These are phyloP conservation scores for Taiozyma sp. DNA, from an alignment of 1,139 yeast genomes.

Conservation along the genomic window DNA sequence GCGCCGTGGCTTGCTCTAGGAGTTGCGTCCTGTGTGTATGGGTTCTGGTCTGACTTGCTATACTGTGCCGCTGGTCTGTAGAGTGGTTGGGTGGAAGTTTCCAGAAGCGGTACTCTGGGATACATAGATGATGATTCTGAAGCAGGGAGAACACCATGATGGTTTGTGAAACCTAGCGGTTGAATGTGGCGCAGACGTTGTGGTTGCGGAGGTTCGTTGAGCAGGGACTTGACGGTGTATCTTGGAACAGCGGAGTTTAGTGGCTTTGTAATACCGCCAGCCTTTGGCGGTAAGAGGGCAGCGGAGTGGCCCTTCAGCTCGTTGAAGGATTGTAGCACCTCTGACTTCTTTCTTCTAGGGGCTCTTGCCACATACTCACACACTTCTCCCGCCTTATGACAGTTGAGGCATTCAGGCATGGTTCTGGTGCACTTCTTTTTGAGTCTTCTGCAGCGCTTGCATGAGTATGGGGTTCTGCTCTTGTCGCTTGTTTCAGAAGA, in stretches of 20 bases:
- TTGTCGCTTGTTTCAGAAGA: background rate
- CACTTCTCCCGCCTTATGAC: slow-evolving; percentile 31
- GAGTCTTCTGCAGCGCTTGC: slow-evolving; percentile 37
- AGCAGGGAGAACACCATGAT: background rate
- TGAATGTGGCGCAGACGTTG: background rate
- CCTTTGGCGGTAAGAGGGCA: background rate
- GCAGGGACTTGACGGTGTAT: background rate
- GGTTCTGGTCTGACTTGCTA: background rate
- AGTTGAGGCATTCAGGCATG: slow-evolving; percentile 39
- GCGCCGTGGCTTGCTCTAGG: background rate
- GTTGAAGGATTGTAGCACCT: slow-evolving; percentile 14
- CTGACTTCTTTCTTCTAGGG: slow-evolving; percentile 34
- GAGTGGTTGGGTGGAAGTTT: background rate
- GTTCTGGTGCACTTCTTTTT: slow-evolving; percentile 46
- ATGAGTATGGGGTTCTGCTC: slow-evolving; percentile 29
- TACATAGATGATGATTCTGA: background rate
- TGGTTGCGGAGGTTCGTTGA: background rate
- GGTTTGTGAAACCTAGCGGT: background rate
- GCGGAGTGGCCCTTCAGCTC: slow-evolving; percentile 1
- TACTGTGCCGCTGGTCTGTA: background rate
- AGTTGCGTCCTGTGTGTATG: background rate
- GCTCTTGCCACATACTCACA: slow-evolving; percentile 42
- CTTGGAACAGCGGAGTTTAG: background rate
- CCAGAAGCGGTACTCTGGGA: background rate
- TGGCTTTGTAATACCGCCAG: background rate